Evolutionary conservation across 2,329 filamentous ascomycete species (phyloP), one percentile per base, ranked within the genome.

Genomic region (Monilinia fructicola): DNA sequence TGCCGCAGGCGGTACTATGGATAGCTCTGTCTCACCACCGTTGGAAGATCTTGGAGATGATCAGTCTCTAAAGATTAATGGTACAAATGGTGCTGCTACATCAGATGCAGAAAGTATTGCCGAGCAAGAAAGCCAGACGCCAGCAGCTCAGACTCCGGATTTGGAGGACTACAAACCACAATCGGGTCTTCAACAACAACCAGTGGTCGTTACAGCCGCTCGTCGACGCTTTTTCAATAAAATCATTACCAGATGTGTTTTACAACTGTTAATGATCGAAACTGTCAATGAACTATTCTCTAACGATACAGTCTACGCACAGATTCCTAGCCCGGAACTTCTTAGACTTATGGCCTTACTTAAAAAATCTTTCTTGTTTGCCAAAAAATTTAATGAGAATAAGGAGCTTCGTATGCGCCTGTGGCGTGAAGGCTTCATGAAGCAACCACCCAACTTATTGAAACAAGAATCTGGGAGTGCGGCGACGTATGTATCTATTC

Each of bases 381-480:
- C 96, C 54, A 93, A 96, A 75, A 91, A 90, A 73, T 99, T 99
- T 83, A 99, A 99, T 78, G 92, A 93, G 70, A 93, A 99, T 79
- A 96, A 97, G 79, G 95, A 98, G 72, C 83, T 99, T 48, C 88
- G 95, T 55, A 96, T 96, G 84, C 87, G 92, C 23, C 83, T 99
- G 23, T 99, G 96, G 92, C 85, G 93, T 61, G 95, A 99, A 77
- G 95, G 96, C 0, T 99, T 99, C 83, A 99, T 99, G 95, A 97
- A 96, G 80, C 95, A 99, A 77, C 94, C 95, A 21, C 95, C 95
- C 3, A 99, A 99, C 74, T 83, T 99, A 16, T 85, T 99, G 40
- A 99, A 99, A 81, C 95, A 99, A 77, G 95, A 99, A 80, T 92
- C 87, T 69, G 94, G 95, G 52, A 91, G 90, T 65, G 95, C 95